Evolutionary conservation across 2,329 filamentous ascomycete genomes (phyloP), one percentile per base, ranked within the genome.

Genomic region (Penicillium fuscoglaucum): DNA sequence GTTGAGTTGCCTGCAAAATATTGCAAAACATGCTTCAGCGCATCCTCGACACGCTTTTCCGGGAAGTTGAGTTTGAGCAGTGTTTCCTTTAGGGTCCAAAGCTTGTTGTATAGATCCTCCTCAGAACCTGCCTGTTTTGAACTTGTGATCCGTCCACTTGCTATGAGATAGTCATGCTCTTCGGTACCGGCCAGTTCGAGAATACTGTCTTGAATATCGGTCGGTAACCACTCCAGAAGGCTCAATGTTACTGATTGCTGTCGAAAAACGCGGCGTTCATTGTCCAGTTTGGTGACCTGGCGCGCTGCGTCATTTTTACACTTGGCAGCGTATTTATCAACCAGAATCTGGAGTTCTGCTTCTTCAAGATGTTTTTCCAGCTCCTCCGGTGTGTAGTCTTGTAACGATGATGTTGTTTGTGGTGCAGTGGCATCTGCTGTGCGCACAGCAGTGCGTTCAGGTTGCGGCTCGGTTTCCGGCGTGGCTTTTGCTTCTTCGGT

Each of bases 361-460:
- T 92, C 89, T 72, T 97, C 91, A 17, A 98, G 83, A 68, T 96
- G 91, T 62, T 81, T 87, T 71, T 97, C 95, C 52, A 97, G 89
- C 73, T 98, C 91, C 71, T 97, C 93, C 1, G 93, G 89, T 49
- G 86, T 91, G 63, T 93, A 77, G 29, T 84, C 78, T 55, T 84
- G 78, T 52, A 82, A 71, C 47, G 79, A 74, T 55, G 71, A 63
- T 17, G 65, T 58, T 7, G 62, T 55, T 47, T 62, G 57, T 56
- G 60, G 55, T 52, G 58, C 52, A 57, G 61, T 39, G 60, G 60
- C 44, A 59, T 33, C 45, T 58, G 58, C 39, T 51, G 60, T 51
- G 51, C 63, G 50, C 44, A 66, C 49, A 50, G 56, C 58, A 61
- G 67, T 29, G 63, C 59, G 33, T 57, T 63, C 21, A 37, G 66